Percentiles rank a stretch among this genome's conserved stretches.
Conservation (phyloP, 129 eudicot species). For the Logfia minima region DNA sequence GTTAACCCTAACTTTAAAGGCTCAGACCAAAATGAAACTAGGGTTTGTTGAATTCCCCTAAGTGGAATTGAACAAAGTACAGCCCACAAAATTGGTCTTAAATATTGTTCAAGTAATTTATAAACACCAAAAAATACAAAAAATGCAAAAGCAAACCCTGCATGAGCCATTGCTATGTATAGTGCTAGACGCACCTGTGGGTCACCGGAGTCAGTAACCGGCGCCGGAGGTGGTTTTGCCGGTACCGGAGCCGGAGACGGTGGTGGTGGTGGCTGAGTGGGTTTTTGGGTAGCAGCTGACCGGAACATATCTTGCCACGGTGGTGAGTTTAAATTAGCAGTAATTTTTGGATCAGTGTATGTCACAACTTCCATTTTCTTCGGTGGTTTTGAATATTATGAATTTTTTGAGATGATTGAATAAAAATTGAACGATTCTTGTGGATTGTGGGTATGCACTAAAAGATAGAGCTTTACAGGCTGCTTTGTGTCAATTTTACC, state of each 20-base stretch:
- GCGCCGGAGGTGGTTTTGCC: not conserved
- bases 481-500: not conserved
- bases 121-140: constrained; percentile 62
- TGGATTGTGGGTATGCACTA: constrained; percentile 11
- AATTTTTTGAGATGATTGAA: not conserved
- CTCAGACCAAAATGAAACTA: constrained; percentile 84
- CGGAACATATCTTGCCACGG: constrained; percentile 96
- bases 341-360: constrained; percentile 51
- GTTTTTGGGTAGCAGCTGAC: constrained; percentile 69
- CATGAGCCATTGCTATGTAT: constrained; percentile 97
- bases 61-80: constrained; percentile 91
- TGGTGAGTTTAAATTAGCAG: constrained; percentile 34
- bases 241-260: constrained; percentile 8
- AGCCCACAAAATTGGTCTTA: constrained; percentile 90
- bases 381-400: not conserved
- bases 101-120: constrained; percentile 71
- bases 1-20: constrained; percentile 81
- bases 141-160: constrained; percentile 65
- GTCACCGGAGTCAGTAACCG: constrained; percentile 40
- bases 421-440: constrained; percentile 18
- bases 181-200: constrained; percentile 90
- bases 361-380: constrained; percentile 63
- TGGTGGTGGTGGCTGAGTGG: constrained; percentile 40
- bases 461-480: not conserved
- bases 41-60: constrained; percentile 79